phyloP scores from a whole-genome alignment of 108 stramenopile genomes.

The Nitzschia sp. region DNA sequence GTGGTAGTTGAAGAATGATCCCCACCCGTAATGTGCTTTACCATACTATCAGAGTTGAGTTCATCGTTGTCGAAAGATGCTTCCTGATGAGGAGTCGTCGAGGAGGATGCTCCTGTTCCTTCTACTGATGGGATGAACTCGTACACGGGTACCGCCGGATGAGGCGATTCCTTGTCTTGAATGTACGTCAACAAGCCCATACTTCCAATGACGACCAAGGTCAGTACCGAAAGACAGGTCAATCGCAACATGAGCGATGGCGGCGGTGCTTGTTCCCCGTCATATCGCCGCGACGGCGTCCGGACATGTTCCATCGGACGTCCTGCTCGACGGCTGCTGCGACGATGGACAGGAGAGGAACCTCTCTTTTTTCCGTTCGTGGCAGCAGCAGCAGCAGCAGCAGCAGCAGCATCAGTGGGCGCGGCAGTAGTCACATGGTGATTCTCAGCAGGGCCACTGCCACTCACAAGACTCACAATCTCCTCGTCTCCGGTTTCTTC shows the following conservation, averaged over 20 bases:
- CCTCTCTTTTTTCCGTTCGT: not conserved
- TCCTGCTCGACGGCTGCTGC: not conserved
- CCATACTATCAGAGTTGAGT: no score
- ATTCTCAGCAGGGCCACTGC: no score
- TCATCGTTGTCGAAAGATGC: no score
- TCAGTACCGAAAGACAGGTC: slow-evolving; percentile 11
- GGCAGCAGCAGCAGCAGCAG: not conserved
- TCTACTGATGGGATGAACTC: not conserved
- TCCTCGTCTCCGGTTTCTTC: slow-evolving; percentile 10
- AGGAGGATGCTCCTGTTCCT: not conserved
- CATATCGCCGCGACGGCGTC: not conserved
- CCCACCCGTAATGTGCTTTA: no score
- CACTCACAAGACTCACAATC: not conserved
- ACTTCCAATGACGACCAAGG: not conserved
- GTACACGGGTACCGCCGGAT: no score
- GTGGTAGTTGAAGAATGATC: no score
- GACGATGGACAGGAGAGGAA: not conserved
- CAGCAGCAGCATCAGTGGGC: not conserved
- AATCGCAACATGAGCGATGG: slow-evolving; percentile 9
- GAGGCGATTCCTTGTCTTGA: not conserved
- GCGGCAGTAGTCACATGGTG: no score
- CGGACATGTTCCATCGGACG: slow-evolving; percentile 16
- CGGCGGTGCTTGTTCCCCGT: not conserved
- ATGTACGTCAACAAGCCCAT: slow-evolving; percentile 17
- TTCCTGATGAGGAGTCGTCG: no score